Evolutionary conservation across 371 early-diverging fungal species (phyloP).

Genomic region (Mucor piriformis): DNA sequence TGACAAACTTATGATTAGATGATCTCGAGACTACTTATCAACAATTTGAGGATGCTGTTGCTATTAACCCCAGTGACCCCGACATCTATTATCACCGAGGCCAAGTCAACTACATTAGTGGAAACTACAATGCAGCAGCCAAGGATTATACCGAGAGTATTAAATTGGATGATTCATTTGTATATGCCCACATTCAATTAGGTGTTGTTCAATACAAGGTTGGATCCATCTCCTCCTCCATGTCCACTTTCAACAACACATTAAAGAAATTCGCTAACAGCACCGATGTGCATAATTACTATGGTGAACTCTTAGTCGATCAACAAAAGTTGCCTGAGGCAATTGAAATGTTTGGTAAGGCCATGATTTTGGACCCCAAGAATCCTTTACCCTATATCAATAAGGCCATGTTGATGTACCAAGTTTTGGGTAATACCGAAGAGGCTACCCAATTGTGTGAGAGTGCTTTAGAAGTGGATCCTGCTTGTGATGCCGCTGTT

Average conservation of each 20-base stretch:
- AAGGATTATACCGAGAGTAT: slow-evolving; percentile 86
- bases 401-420: slow-evolving; percentile 90
- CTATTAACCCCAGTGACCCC: slow-evolving; percentile 67
- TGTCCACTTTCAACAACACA: slow-evolving; percentile 81
- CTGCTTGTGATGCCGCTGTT: slow-evolving; percentile 94
- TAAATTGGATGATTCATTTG: slow-evolving; percentile 80
- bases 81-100: slow-evolving; percentile 83
- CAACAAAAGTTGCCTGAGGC: slow-evolving; percentile 82
- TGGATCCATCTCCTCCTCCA: slow-evolving; percentile 73
- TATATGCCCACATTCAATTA: slow-evolving; percentile 93
- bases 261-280: slow-evolving; percentile 77
- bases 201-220: slow-evolving; percentile 93
- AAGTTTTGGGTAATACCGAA: slow-evolving; percentile 74
- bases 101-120: slow-evolving; percentile 75
- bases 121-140: slow-evolving; percentile 78
- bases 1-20: slow-evolving; percentile 27
- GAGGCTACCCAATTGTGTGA: slow-evolving; percentile 80
- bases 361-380: slow-evolving; percentile 68
- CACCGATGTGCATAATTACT: slow-evolving; percentile 94
- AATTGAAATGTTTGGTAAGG: slow-evolving; percentile 75
- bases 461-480: slow-evolving; percentile 87
- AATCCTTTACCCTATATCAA: slow-evolving; percentile 95
- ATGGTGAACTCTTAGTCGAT: slow-evolving; percentile 93
- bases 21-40: slow-evolving; percentile 66
- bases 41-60: slow-evolving; percentile 74